phyloP scores from a whole-genome alignment of 495 filamentous ascomycete genomes.

The Aspergillus kassunensis region DNA sequence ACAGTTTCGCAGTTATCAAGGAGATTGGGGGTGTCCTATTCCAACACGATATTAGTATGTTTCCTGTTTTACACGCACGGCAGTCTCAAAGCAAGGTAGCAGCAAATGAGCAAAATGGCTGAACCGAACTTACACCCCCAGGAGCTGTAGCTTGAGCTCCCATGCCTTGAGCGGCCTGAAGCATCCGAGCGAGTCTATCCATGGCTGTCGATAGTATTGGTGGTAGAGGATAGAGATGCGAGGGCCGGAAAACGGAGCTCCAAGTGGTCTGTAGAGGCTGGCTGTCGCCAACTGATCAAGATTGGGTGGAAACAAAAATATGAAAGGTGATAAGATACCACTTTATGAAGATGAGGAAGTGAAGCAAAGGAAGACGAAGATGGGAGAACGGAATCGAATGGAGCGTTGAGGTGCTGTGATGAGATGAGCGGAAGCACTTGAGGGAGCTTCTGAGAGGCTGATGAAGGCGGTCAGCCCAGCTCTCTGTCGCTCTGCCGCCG shows the following conservation, averaged over 20 bases:
- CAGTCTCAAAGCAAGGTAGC: background rate
- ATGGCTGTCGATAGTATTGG: constrained; percentile 44
- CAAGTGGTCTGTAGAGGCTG: constrained; percentile 12
- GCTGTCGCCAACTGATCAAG: background rate
- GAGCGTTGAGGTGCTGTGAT: constrained; percentile 12
- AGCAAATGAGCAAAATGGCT: background rate
- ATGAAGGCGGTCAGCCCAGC: constrained; percentile 26
- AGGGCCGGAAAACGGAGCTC: constrained; percentile 33
- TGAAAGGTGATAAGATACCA: background rate
- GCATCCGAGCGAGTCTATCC: constrained; percentile 84
- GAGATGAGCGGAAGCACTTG: constrained; percentile 9
- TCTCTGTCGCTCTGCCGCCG: constrained; percentile 9
- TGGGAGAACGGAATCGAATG: constrained; percentile 5
- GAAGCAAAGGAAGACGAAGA: background rate
- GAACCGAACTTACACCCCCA: constrained; percentile 62
- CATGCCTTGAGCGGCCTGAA: constrained; percentile 75
- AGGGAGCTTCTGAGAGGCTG: constrained; percentile 13
- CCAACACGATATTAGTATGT: constrained; percentile 14
- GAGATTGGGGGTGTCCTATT: constrained; percentile 76
- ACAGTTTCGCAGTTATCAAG: constrained; percentile 99
- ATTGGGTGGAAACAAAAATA: background rate
- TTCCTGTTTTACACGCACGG: too few species aligned
- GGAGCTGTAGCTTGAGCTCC: constrained; percentile 64
- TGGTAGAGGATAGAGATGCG: constrained; percentile 15
- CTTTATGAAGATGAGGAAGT: background rate